phyloP scores from a whole-genome alignment of 1,284 basidiomycete genomes.

The Inonotus hispidus region DNA sequence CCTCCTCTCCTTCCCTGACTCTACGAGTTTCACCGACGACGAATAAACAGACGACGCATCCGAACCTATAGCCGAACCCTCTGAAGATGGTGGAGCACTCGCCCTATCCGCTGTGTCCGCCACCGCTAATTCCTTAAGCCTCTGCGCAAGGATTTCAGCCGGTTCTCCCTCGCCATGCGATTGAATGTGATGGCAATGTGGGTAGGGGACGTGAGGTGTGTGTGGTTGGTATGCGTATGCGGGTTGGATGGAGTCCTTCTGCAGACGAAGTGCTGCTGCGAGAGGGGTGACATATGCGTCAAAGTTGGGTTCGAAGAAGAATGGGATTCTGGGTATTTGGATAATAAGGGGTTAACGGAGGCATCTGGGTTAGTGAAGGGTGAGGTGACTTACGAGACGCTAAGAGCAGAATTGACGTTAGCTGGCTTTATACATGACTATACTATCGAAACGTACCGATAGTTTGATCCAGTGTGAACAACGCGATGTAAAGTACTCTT shows the following conservation, averaged over 20 bases:
- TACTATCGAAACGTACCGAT: constrained; percentile 44
- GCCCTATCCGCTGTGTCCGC: constrained; percentile 3
- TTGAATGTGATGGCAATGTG: constrained; percentile 18
- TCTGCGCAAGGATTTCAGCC: constrained; percentile 9
- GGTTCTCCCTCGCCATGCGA: constrained; percentile 10
- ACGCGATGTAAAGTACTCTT: constrained; percentile 75
- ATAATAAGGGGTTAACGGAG: neutral
- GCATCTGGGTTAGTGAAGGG: neutral
- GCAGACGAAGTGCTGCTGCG: constrained; percentile 45
- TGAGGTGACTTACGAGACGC: constrained; percentile 50
- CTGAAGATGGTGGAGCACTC: constrained; percentile 3
- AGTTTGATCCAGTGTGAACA: constrained; percentile 64
- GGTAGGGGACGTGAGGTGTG: constrained; percentile 5
- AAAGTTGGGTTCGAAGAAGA: constrained; percentile 85
- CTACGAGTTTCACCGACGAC: neutral
- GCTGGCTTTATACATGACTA: constrained; percentile 9
- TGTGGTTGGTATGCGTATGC: constrained; percentile 17
- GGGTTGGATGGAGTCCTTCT: constrained; percentile 26
- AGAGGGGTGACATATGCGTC: constrained; percentile 59
- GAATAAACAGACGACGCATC: constrained; percentile 1
- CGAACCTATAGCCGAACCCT: neutral
- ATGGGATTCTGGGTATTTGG: constrained; percentile 61
- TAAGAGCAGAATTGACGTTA: constrained; percentile 23
- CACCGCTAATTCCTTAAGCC: constrained; percentile 13
- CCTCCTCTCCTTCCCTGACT: no score